Conservation (phyloP, 148 eudicot genomes). For the Amaranthus hypochondriacus region DNA sequence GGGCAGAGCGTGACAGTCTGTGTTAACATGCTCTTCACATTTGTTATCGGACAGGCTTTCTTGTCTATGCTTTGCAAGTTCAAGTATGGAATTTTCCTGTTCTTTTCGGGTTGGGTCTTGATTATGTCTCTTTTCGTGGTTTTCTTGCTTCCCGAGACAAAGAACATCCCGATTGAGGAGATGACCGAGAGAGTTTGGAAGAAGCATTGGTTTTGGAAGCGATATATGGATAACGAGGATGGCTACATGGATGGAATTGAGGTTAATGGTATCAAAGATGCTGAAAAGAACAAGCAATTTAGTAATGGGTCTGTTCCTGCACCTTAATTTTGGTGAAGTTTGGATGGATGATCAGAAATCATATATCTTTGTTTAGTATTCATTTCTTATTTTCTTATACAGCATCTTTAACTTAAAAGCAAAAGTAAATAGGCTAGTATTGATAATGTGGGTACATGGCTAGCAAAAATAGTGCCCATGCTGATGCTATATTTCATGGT, state of each 20-base stretch:
- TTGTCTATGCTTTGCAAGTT: slow-evolving; percentile 83
- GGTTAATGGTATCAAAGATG: slow-evolving; percentile 26
- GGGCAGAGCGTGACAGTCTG: slow-evolving; percentile 92
- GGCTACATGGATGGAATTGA: slow-evolving; percentile 22
- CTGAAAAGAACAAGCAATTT: slow-evolving; percentile 31
- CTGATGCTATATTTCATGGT: background rate
- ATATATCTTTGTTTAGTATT: background rate
- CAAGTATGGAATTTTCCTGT: slow-evolving; percentile 82
- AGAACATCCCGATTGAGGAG: slow-evolving; percentile 91
- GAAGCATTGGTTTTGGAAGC: slow-evolving; percentile 84
- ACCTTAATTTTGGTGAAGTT: background rate
- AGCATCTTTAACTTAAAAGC: background rate
- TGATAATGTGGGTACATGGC: background rate
- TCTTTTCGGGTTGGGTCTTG: slow-evolving; percentile 85
- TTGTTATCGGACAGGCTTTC: slow-evolving; percentile 78
- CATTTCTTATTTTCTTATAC: background rate
- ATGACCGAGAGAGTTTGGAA: slow-evolving; percentile 93
- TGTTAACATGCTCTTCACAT: slow-evolving; percentile 74
- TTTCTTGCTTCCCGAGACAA: slow-evolving; percentile 88
- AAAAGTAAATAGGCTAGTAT: background rate
- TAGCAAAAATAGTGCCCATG: background rate
- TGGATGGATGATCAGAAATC: background rate
- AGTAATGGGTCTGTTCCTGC: slow-evolving; percentile 18
- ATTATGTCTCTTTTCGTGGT: slow-evolving; percentile 76
- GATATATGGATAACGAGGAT: slow-evolving; percentile 47